These are phyloP conservation scores for Nannochloropsis salina DNA, from an alignment of 108 stramenopile genomes.

Conservation along the genomic window DNA sequence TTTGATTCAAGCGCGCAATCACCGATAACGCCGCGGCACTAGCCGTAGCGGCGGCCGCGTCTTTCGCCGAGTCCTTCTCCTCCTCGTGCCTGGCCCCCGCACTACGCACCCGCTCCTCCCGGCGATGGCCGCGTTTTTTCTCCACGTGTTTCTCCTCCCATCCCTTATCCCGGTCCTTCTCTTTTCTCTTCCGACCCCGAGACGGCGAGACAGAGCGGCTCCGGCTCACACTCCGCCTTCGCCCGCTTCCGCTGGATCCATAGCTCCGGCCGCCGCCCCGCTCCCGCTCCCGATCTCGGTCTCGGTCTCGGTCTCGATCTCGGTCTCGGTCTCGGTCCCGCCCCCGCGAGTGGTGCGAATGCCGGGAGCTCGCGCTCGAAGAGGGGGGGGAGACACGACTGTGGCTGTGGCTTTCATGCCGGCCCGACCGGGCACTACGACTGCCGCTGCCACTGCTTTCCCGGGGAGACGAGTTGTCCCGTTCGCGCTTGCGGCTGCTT, in stretches of 20 bases:
- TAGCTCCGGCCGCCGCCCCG: background rate
- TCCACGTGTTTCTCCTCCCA: background rate
- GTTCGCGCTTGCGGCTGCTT: background rate
- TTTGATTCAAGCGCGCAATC: background rate
- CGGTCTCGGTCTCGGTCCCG: background rate
- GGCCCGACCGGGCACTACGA: background rate
- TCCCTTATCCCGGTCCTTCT: background rate
- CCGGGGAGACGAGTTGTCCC: background rate
- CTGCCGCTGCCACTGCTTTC: background rate
- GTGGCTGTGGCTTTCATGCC: no score
- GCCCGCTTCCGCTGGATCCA: background rate
- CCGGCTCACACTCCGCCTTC: background rate
- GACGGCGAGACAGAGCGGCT: background rate
- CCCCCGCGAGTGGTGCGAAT: no score
- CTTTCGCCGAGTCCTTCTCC: background rate
- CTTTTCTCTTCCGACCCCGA: slow-evolving; percentile 1
- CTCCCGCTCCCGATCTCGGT: background rate
- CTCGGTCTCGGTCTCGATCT: background rate
- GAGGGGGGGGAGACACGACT: no score
- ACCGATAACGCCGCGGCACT: background rate
- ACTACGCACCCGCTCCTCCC: background rate
- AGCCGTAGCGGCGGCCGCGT: background rate
- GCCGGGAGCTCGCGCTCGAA: no score
- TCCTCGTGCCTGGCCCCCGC: background rate
- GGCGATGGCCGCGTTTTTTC: background rate